These are phyloP conservation scores for Blastobotrys buckinghamii DNA, from an alignment of 1,139 yeast species.

Conservation along the genomic window DNA sequence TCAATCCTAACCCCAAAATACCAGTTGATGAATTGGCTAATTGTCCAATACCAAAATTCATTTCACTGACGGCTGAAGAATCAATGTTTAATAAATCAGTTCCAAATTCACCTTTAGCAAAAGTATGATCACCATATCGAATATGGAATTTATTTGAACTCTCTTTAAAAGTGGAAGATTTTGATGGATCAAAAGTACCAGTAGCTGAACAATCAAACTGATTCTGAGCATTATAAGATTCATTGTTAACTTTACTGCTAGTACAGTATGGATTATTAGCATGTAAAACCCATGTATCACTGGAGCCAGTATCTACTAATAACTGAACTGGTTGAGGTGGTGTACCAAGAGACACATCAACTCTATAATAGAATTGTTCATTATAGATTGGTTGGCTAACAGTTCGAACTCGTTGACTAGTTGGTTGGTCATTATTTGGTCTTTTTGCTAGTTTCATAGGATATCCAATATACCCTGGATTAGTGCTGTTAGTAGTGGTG, in stretches of 20 bases:
- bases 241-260: slow-evolving; percentile 16
- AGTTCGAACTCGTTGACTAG: slow-evolving; percentile 5
- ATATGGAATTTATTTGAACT: slow-evolving; percentile 37
- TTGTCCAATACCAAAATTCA: slow-evolving; percentile 29
- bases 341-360: slow-evolving; percentile 19
- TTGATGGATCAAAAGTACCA: slow-evolving; percentile 21
- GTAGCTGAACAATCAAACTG: slow-evolving; percentile 21
- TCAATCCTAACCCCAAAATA: slow-evolving; percentile 34
- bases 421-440: not conserved
- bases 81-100: slow-evolving; percentile 43
- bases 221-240: slow-evolving; percentile 14
- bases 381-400: slow-evolving; percentile 16
- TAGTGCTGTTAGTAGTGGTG: not conserved
- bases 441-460: slow-evolving; percentile 4
- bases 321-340: slow-evolving; percentile 20
- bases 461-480: slow-evolving; percentile 4
- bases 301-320: slow-evolving; percentile 56
- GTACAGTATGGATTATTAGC: slow-evolving; percentile 21
- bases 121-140: slow-evolving; percentile 54
- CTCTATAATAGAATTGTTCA: slow-evolving; percentile 30
- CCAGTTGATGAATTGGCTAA: slow-evolving; percentile 29
- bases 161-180: slow-evolving; percentile 18
- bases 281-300: slow-evolving; percentile 57
- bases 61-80: slow-evolving; percentile 11
- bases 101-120: slow-evolving; percentile 61